These are phyloP conservation scores for Pythium folliculosum DNA, from an alignment of 352 stramenopile genomes.

Conservation along the genomic window DNA sequence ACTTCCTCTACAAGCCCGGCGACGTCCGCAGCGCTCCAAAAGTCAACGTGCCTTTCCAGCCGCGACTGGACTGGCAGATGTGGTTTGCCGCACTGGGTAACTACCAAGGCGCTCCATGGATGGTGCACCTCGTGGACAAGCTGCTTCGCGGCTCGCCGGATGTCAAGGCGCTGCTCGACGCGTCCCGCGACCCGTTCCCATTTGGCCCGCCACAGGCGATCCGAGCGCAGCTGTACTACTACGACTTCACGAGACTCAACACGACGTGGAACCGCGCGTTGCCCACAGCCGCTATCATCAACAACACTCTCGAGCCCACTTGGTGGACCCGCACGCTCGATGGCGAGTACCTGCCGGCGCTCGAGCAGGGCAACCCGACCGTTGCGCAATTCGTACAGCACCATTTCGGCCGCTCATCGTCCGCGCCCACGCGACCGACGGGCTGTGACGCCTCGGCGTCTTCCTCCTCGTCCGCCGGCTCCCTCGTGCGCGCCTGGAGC, in stretches of 20 bases:
- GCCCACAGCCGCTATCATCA: constrained; percentile 37
- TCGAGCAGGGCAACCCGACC: constrained; percentile 49
- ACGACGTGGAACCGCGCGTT: constrained; percentile 57
- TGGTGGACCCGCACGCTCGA: constrained; percentile 51
- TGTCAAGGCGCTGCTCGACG: constrained; percentile 75
- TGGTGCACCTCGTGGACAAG: constrained; percentile 86
- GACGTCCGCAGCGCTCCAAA: constrained; percentile 38
- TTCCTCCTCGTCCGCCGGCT: neutral
- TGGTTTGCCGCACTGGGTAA: constrained; percentile 89
- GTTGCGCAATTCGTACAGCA: constrained; percentile 46
- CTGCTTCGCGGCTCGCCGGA: constrained; percentile 59
- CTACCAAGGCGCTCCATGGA: constrained; percentile 85
- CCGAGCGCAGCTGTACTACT: constrained; percentile 77
- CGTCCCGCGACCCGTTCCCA: constrained; percentile 51
- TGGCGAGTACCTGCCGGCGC: constrained; percentile 42
- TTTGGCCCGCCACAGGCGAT: constrained; percentile 42
- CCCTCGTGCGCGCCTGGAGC: constrained; percentile 12
- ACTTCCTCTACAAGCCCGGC: constrained; percentile 90
- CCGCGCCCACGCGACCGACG: neutral
- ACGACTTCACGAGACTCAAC: constrained; percentile 83
- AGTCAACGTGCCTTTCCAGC: constrained; percentile 48
- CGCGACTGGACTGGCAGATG: constrained; percentile 92
- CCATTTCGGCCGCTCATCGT: constrained; percentile 27
- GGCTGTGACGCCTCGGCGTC: neutral
- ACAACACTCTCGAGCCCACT: constrained; percentile 26